Percentiles rank a stretch among this genome's conserved stretches.
Conservation (phyloP, 495 filamentous ascomycete genomes). For the Coniosporium apollinis region DNA sequence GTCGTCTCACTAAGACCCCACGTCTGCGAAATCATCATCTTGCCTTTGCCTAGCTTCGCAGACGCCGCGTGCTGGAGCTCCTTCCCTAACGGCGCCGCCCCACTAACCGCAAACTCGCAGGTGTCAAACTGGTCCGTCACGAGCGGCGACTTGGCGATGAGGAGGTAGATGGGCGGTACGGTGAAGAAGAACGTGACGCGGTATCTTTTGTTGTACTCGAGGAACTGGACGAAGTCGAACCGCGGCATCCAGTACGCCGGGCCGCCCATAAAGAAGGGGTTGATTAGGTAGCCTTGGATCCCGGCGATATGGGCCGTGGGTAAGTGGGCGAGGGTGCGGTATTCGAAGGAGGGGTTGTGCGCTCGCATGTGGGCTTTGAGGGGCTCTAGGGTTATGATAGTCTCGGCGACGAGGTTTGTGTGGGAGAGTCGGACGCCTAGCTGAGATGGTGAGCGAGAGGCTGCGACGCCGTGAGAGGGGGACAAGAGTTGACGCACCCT, state of each 20-base stretch:
- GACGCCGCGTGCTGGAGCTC: conserved; percentile 14
- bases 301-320: conserved; percentile 31
- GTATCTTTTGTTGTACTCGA: conserved; percentile 13
- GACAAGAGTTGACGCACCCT: too few relatives aligned
- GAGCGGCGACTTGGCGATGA: conserved; percentile 16
- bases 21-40: conserved; percentile 16
- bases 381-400: conserved; percentile 10
- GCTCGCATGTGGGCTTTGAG: conserved; percentile 4
- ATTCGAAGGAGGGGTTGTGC: conserved; percentile 5
- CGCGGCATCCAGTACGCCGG: conserved; percentile 18
- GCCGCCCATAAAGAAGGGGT: conserved; percentile 9
- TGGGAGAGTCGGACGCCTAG: conserved; percentile 26
- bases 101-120: conserved; percentile 12
- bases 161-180: conserved; percentile 19
- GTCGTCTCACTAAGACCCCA: conserved; percentile 21
- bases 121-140: conserved; percentile 15
- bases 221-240: conserved; percentile 15
- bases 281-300: conserved; percentile 27
- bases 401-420: conserved; percentile 20
- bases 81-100: conserved; percentile 19
- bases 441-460: too few relatives aligned
- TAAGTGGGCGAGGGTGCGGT: conserved; percentile 33
- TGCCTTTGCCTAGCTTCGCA: conserved; percentile 12
- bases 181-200: conserved; percentile 16
- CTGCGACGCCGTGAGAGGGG: too few relatives aligned